A percentile compares a stretch with the other conserved stretches of the same genome.
Conservation (phyloP, 176 grass and related monocot species). For the Alloteropsis semialata region DNA sequence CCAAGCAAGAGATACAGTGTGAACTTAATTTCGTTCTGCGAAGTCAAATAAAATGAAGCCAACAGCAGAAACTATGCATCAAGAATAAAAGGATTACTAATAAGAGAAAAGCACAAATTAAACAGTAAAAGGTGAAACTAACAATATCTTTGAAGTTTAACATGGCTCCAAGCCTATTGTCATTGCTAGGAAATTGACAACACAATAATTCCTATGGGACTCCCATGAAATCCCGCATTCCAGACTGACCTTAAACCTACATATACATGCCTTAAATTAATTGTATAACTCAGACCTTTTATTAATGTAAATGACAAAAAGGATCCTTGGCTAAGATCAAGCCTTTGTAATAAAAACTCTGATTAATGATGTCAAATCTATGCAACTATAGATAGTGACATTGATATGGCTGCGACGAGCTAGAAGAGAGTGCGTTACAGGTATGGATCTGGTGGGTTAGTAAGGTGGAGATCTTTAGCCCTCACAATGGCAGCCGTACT, state of each 20-base stretch:
- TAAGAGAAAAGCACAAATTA: not conserved
- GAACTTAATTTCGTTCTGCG: not conserved
- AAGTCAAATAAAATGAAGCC: not conserved
- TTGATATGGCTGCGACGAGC: not conserved
- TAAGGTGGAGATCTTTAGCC: not conserved
- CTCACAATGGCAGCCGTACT: not conserved
- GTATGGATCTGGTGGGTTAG: not conserved
- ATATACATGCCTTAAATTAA: not conserved
- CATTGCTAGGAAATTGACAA: not conserved
- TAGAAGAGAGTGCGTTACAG: not conserved
- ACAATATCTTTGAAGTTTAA: not conserved
- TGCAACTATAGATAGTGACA: not conserved
- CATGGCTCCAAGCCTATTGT: not conserved
- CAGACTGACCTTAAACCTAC: not conserved
- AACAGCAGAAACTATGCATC: slow-evolving; percentile 3
- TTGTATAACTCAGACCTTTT: not conserved
- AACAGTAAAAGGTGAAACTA: not conserved
- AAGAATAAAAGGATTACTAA: slow-evolving; percentile 3
- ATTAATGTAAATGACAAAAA: not conserved
- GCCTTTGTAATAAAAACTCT: not conserved
- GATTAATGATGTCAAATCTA: not conserved
- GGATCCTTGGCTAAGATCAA: not conserved
- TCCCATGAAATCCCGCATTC: not conserved
- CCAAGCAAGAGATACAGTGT: slow-evolving; percentile 24
- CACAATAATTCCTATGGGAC: not conserved